Base-by-base conservation (phyloP, 805 yeast genomes). In the Zygosaccharomyces lentus region DNA sequence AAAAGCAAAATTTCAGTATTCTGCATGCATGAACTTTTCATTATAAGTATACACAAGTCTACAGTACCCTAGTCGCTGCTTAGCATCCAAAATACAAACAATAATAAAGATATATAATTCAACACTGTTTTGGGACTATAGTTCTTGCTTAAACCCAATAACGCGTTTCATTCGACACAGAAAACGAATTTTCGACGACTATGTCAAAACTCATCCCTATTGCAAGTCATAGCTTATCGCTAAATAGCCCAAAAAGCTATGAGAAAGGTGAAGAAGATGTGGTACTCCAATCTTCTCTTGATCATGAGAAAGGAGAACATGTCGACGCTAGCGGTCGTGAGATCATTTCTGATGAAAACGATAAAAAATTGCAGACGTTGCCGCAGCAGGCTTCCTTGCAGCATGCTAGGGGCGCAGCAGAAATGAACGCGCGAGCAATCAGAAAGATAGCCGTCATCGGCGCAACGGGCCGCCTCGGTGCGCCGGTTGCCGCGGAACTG, bases 361-460 rank as follows among this genome's bases (percentile, higher is more conserved):
- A 41, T n/a, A 41, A 37, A 36, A 21, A 37, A 17, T 36, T 25
- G 21, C 34, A 31, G 25, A 26, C 27, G 34, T 35, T 49, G 25
- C 52, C 52, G 7, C 43, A 46, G 25, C 52, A 49, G 19, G 52
- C 50, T 7, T 46, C 43, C 25, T 29, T 40, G 21, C 43, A 46
- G 39, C 46, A 49, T 24, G 52, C 52, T 27, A 24, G 26, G 9
- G 26, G 26, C 9, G 9, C 26, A 24, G 26, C 9, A 9, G 26
- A 24, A 9, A 24, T 24, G 26, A 24, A 24, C 9, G 9, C 9
- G 26, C 6, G 26, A 15, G 25, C 15, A 36, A 19, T 36, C 24
- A 13, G 9, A 15, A 37, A 21, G 29, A 37, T 37, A 17, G 41
- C 32, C 32, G 41, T 21, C 31, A 37, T 37, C 29, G 41, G 41